Conservation (phyloP, 2,329 filamentous ascomycete species). For the Xylaria polymorpha region DNA sequence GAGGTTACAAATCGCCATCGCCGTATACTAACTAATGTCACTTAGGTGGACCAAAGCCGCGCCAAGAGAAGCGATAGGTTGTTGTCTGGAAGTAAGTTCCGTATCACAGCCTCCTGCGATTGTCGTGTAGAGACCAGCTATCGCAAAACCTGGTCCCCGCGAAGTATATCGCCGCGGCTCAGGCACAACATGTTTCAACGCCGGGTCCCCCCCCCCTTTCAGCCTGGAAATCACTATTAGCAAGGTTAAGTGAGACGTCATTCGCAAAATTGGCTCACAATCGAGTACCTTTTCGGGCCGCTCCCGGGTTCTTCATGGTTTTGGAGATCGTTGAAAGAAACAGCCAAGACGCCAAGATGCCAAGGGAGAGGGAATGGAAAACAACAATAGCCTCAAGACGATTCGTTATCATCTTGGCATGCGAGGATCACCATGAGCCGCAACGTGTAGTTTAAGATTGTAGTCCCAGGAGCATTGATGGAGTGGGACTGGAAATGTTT, state of each 20-base stretch:
- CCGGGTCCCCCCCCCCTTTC: not conserved
- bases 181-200: not conserved
- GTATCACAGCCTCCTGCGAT: conserved; percentile 16
- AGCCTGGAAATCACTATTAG: not conserved
- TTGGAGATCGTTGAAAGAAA: conserved; percentile 28
- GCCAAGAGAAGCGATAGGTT: conserved; percentile 13
- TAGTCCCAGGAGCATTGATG: conserved; percentile 10
- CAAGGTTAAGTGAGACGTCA: not conserved
- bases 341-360: conserved; percentile 24
- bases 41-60: conserved; percentile 22
- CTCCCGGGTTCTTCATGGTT: not conserved
- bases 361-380: conserved; percentile 5
- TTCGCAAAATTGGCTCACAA: not conserved
- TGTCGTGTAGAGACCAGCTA: conserved; percentile 8
- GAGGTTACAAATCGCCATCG: conserved; percentile 20
- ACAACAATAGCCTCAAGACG: conserved; percentile 21
- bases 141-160: not conserved
- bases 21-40: conserved; percentile 6
- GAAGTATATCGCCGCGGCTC: not conserved
- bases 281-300: not conserved
- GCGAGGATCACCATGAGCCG: conserved; percentile 35
- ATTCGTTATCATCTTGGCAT: conserved; percentile 35
- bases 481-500: conserved; percentile 12
- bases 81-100: conserved; percentile 6
- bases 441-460: conserved; percentile 31